Conservation (phyloP, 2,329 filamentous ascomycete species). For the Pseudogymnoascus sp. region DNA sequence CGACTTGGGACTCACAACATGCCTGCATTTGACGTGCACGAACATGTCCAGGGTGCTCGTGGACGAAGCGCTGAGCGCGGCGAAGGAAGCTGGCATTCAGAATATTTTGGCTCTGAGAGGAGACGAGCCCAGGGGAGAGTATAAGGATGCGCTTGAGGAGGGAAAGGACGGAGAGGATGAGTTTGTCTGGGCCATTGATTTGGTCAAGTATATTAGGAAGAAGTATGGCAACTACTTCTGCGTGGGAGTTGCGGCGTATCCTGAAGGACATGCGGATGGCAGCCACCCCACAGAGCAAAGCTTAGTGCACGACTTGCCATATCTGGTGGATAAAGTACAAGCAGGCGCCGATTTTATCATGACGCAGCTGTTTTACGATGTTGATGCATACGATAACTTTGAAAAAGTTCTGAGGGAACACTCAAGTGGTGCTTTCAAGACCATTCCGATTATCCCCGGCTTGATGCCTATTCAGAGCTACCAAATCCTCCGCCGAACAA, state of each 20-base stretch:
- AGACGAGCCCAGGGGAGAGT: slow-evolving; percentile 87
- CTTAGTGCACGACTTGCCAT: slow-evolving; percentile 75
- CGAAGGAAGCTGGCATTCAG: slow-evolving; percentile 80
- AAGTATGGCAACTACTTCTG: slow-evolving; percentile 92
- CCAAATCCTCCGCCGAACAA: slow-evolving; percentile 87
- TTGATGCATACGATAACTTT: slow-evolving; percentile 71
- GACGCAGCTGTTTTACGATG: slow-evolving; percentile 95
- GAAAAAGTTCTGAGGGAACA: slow-evolving; percentile 71
- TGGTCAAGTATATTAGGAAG: slow-evolving; percentile 81
- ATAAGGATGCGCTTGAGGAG: slow-evolving; percentile 55
- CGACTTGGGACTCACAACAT: slow-evolving; percentile 86
- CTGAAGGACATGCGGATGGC: slow-evolving; percentile 90
- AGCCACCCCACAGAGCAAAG: slow-evolving; percentile 65
- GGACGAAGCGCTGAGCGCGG: slow-evolving; percentile 83
- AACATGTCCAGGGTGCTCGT: slow-evolving; percentile 87
- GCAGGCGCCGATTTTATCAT: slow-evolving; percentile 97
- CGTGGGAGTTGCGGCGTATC: slow-evolving; percentile 88
- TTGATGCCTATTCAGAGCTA: slow-evolving; percentile 98
- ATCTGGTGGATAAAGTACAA: slow-evolving; percentile 78
- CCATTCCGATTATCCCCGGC: slow-evolving; percentile 83
- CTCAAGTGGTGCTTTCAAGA: slow-evolving; percentile 75
- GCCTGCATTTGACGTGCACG: slow-evolving; percentile 92
- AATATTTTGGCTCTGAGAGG: slow-evolving; percentile 91
- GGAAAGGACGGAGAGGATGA: slow-evolving; percentile 55
- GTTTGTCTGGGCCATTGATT: slow-evolving; percentile 80